Conservation (phyloP, 2,329 filamentous ascomycete genomes). For the Claviceps purpurea region DNA sequence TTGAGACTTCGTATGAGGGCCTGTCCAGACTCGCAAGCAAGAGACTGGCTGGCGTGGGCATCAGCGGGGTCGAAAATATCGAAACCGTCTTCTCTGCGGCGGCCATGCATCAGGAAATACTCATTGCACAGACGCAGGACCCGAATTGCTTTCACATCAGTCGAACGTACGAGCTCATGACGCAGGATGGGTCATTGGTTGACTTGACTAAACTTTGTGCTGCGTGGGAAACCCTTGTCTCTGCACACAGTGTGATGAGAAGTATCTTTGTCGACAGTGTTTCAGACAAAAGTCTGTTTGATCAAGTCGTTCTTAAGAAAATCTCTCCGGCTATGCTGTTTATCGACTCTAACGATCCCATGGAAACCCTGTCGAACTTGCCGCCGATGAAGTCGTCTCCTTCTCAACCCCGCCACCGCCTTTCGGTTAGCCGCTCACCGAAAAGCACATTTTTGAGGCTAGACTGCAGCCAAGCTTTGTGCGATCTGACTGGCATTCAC, state of each 20-base stretch:
- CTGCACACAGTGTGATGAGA: constrained; percentile 30
- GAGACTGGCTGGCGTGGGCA: constrained; percentile 25
- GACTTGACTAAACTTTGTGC: constrained; percentile 32
- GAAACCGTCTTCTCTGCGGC: constrained; percentile 36
- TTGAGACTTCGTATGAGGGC: constrained; percentile 33
- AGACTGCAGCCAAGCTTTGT: constrained; percentile 37
- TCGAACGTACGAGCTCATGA: constrained; percentile 33
- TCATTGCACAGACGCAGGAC: constrained; percentile 30
- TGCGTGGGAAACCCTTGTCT: constrained; percentile 35
- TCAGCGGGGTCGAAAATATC: constrained; percentile 30
- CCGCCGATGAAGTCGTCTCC: constrained; percentile 24
- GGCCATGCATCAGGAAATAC: constrained; percentile 33
- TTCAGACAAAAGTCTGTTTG: constrained; percentile 33
- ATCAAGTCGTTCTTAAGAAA: constrained; percentile 33
- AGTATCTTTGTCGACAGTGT: constrained; percentile 40
- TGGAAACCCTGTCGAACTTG: constrained; percentile 25
- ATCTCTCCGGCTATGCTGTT: constrained; percentile 39
- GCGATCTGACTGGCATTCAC: constrained; percentile 33
- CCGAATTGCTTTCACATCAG: constrained; percentile 30
- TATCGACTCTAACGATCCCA: constrained; percentile 29
- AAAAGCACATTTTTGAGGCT: constrained; percentile 33
- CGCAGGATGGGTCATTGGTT: constrained; percentile 21
- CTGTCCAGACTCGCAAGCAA: constrained; percentile 30
- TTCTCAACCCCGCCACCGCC: constrained; percentile 33
- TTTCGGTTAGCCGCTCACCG: constrained; percentile 34